Percentiles rank a stretch among this genome's conserved stretches.
phyloP scores from a whole-genome alignment of 192 early-diverging fungal genomes.

The Pilaira anomala region DNA sequence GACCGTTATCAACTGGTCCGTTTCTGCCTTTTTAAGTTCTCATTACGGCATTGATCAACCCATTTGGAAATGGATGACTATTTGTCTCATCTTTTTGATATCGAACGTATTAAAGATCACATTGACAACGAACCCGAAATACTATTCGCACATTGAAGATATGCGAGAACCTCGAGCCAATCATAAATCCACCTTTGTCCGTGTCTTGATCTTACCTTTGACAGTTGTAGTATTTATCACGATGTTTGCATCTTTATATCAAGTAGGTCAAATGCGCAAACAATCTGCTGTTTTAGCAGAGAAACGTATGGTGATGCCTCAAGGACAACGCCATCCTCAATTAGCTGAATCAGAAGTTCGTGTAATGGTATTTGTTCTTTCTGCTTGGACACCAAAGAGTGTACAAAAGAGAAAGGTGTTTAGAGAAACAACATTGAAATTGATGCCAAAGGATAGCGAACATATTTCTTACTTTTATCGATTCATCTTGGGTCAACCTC shows the following conservation, averaged over 20 bases:
- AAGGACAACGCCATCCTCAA: constrained; percentile 22
- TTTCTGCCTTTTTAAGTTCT: constrained; percentile 46
- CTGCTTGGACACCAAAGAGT: constrained; percentile 56
- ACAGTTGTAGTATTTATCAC: constrained; percentile 51
- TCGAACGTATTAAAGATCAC: constrained; percentile 40
- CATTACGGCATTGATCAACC: constrained; percentile 55
- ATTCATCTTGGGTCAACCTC: constrained; percentile 52
- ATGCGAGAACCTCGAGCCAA: constrained; percentile 23
- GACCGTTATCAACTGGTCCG: constrained; percentile 51
- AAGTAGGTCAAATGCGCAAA: constrained; percentile 43
- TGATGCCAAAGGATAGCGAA: constrained; percentile 42
- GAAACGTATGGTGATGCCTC: constrained; percentile 30
- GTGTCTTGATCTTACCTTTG: constrained; percentile 45
- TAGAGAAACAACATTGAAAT: constrained; percentile 45
- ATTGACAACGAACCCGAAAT: constrained; percentile 31
- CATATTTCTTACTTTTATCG: constrained; percentile 45
- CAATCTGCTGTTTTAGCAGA: constrained; percentile 22
- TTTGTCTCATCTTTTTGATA: constrained; percentile 42
- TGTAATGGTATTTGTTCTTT: constrained; percentile 51
- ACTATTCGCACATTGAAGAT: constrained; percentile 26
- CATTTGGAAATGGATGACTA: constrained; percentile 56
- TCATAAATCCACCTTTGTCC: constrained; percentile 36
- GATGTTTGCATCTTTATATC: constrained; percentile 47
- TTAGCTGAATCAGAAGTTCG: constrained; percentile 36
- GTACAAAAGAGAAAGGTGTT: constrained; percentile 43